These are phyloP conservation scores for Onygenales sp. DNA, from an alignment of 2,329 filamentous ascomycete genomes.

Conservation along the genomic window DNA sequence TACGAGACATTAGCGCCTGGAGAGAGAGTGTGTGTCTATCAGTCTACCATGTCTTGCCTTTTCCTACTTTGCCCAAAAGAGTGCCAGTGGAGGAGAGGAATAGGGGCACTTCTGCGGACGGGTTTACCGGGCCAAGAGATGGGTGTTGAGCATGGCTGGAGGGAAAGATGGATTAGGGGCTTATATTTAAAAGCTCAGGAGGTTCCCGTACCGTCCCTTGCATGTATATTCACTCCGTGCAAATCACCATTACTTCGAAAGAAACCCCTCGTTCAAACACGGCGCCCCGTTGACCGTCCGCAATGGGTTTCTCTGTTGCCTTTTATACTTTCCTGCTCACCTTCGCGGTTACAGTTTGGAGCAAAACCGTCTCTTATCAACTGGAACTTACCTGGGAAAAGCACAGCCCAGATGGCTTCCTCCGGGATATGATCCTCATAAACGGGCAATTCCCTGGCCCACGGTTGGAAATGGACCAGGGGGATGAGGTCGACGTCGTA, in stretches of 20 bases:
- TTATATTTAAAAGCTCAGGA: too few relatives aligned
- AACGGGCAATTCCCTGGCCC: conserved; percentile 24
- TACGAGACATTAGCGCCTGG: too few relatives aligned
- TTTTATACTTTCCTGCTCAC: not conserved
- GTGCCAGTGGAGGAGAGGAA: too few relatives aligned
- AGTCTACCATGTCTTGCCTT: too few relatives aligned
- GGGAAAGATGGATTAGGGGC: too few relatives aligned
- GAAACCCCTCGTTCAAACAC: not conserved
- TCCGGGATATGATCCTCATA: conserved; percentile 16
- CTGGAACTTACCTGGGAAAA: not conserved
- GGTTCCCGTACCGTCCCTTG: too few relatives aligned
- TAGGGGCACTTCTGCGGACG: too few relatives aligned
- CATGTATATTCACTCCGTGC: too few relatives aligned
- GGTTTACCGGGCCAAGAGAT: too few relatives aligned
- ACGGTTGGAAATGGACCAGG: conserved; percentile 17
- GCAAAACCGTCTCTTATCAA: not conserved
- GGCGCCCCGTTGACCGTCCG: not conserved
- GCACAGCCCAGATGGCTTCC: not conserved
- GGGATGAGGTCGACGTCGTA: conserved; percentile 20
- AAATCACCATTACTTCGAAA: not conserved
- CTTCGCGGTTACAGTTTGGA: not conserved
- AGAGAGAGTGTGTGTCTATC: too few relatives aligned
- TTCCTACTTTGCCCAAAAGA: too few relatives aligned
- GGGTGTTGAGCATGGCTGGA: too few relatives aligned
- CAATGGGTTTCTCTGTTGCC: not conserved